Base-by-base conservation (phyloP, 2,329 filamentous ascomycete species). In the Pyrenochaeta sp. region DNA sequence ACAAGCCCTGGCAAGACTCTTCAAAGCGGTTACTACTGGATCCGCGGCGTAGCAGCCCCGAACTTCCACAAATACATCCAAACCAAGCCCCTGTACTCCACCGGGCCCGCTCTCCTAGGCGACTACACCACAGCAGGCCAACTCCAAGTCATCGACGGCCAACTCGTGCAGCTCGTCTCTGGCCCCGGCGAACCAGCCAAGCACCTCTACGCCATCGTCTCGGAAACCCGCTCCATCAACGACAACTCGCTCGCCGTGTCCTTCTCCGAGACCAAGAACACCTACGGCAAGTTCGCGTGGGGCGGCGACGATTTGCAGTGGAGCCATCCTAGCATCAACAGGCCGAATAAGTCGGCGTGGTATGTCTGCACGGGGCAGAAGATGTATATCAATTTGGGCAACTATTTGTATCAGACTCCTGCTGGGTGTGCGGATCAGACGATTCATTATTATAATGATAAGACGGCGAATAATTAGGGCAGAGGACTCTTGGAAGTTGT, bases 281-380 rank as follows among this genome's bases (percentile, higher is more conserved):
- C 73, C 0, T 84, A 81, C 44, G 82, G 82, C 6, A 76, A 75
- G 0, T 85, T 85, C 60, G 75, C 67, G 0, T 85, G 77, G 63
- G 76, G 78, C 51, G 81, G 81, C n/a, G 82, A 85, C 61, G 76
- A 80, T 3, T 60, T 84, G 22, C 79, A 77, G 8, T 85, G 82
- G 82, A 74, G 65, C 39, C 73, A 72, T 10, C 60, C 74, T 1
- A 75, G 73, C 17, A 66, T 84, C 22, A 67, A 69, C 35, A 64
- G 82, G 23, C 81, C 80, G 36, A 85, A 85, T 59, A 58, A 74
- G 30, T 78, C 76, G 14, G 82, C 82, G 1, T 85, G 81, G 81
- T 76, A 83, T 51, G 81, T 85, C 38, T 85, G 81, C 50, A 70
- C 68, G 31, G 70, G 72, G 5, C 76, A 81, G 66, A 59, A 63